A percentile compares a stretch with the other conserved stretches of the same genome.
These are phyloP conservation scores for Stellera chamaejasme DNA, from an alignment of 345 rosid species.

Conservation along the genomic window DNA sequence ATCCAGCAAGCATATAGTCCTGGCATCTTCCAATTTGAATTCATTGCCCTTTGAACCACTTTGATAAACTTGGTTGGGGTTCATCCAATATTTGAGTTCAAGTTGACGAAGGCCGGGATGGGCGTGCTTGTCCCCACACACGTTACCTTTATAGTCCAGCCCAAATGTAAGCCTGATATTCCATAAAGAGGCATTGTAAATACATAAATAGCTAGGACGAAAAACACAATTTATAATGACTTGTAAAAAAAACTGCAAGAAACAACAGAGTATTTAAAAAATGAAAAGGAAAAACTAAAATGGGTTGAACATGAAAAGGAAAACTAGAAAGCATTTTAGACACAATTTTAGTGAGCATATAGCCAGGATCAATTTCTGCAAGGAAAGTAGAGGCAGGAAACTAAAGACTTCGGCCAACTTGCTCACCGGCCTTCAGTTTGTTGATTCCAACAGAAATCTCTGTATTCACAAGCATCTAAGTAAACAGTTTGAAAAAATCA, in stretches of 20 bases:
- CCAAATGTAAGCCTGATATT: conserved; percentile 80
- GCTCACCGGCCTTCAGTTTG: no score
- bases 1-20: conserved; percentile 85
- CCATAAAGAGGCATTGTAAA: conserved; percentile 13
- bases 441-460: no score
- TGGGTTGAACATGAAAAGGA: no score
- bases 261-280: background rate
- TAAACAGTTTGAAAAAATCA: no score
- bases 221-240: background rate
- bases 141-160: conserved; percentile 93
- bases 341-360: no score
- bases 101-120: conserved; percentile 64
- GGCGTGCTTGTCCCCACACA: conserved; percentile 81
- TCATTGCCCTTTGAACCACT: conserved; percentile 79
- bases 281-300: background rate
- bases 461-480: no score
- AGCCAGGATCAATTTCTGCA: no score
- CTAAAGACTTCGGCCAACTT: no score
- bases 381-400: no score
- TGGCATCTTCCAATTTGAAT: conserved; percentile 64
- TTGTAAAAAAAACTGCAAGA: no score
- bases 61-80: conserved; percentile 93
- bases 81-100: conserved; percentile 83
- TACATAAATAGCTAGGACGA: conserved; percentile 3
- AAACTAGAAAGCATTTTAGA: no score